Conservation (phyloP, 2,329 filamentous ascomycete genomes). For the Microdochium paspali region DNA sequence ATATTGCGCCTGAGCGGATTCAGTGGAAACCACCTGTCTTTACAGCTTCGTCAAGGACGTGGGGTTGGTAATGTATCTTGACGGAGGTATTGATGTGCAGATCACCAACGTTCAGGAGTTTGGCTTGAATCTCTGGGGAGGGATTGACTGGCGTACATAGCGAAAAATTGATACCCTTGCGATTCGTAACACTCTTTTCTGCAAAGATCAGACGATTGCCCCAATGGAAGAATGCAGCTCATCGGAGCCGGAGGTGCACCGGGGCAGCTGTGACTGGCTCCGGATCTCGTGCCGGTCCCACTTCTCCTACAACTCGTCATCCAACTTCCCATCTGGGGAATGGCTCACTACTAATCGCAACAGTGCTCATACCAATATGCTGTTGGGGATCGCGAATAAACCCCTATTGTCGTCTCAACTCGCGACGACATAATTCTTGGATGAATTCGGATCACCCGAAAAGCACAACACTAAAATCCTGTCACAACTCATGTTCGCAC, state of each 20-base stretch:
- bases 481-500: constrained; percentile 7
- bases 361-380: too few relatives aligned
- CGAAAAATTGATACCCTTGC: constrained; percentile 1
- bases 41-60: constrained; percentile 78
- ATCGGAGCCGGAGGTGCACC: background rate
- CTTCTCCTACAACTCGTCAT: background rate
- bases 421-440: too few relatives aligned
- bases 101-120: background rate
- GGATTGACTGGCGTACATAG: background rate
- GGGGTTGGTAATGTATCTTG: constrained; percentile 70
- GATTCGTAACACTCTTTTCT: background rate
- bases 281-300: background rate
- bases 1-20: constrained; percentile 69
- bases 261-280: background rate
- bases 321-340: background rate
- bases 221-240: too few relatives aligned
- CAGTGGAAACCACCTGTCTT: constrained; percentile 97
- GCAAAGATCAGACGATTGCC: too few relatives aligned
- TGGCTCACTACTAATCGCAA: background rate
- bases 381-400: too few relatives aligned
- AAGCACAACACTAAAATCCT: too few relatives aligned
- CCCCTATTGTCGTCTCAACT: too few relatives aligned
- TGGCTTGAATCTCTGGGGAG: background rate
- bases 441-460: too few relatives aligned
- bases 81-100: background rate